A percentile compares a stretch with the other conserved stretches of the same genome.
Conservation (phyloP, 257 asterid species). For the Hygrophila difformis region DNA sequence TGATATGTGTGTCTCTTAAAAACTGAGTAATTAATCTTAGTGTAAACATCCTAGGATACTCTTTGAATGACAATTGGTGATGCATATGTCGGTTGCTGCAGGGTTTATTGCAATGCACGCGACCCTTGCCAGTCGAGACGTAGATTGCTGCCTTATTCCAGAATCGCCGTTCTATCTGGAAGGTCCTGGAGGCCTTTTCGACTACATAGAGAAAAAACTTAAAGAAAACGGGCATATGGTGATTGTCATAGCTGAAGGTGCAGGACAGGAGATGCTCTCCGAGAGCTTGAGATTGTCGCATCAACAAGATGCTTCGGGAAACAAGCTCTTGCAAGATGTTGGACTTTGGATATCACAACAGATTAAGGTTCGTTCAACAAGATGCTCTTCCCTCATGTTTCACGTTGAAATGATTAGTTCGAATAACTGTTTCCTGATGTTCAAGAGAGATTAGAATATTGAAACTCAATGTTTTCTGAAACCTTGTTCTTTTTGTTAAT, state of each 20-base stretch:
- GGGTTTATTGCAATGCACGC: conserved; percentile 95
- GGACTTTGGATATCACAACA: conserved; percentile 82
- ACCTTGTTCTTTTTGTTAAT: conserved; percentile 4
- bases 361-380: no score
- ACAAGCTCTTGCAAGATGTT: conserved; percentile 70
- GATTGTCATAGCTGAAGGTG: conserved; percentile 92
- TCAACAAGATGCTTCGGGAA: conserved; percentile 71
- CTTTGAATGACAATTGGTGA: no score
- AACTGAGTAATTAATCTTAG: no score
- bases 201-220: conserved; percentile 60
- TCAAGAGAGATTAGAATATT: background rate
- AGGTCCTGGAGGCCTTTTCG: conserved; percentile 78
- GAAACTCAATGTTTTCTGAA: background rate
- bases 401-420: background rate
- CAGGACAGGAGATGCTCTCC: conserved; percentile 74
- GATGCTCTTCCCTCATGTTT: no score
- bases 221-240: conserved; percentile 90
- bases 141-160: conserved; percentile 91
- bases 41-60: no score
- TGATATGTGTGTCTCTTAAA: no score
- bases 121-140: conserved; percentile 90
- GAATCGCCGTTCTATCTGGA: conserved; percentile 89
- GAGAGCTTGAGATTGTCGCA: conserved; percentile 40
- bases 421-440: no score
- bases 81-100: conserved; percentile 20